phyloP scores from a whole-genome alignment of 164 flowering plant genomes.

The Tetracentron sinense region DNA sequence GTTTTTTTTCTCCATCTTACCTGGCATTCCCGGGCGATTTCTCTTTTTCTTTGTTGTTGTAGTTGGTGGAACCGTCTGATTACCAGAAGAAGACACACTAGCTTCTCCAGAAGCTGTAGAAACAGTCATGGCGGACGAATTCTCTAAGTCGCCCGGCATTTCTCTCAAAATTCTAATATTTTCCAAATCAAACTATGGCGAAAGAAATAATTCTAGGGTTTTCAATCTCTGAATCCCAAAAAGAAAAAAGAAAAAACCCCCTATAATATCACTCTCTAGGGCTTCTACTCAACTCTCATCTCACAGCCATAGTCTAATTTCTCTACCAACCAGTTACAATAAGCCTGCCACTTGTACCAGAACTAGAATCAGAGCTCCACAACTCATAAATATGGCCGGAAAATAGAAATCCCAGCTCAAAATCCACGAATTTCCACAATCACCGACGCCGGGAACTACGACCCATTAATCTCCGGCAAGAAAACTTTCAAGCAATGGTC shows the following conservation, averaged over 20 bases:
- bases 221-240: no score
- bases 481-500: neutral
- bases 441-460: neutral
- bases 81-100: slow-evolving; percentile 34
- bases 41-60: slow-evolving; percentile 52
- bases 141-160: slow-evolving; percentile 29
- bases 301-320: slow-evolving; percentile 1
- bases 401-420: no score
- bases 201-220: slow-evolving; percentile 1
- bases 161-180: neutral
- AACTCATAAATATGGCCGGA: no score
- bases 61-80: slow-evolving; percentile 18
- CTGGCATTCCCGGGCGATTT: slow-evolving; percentile 85
- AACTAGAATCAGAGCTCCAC: neutral
- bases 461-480: neutral
- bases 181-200: neutral
- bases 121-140: slow-evolving; percentile 35
- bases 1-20: slow-evolving; percentile 22
- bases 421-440: no score
- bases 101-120: slow-evolving; percentile 52
- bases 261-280: neutral
- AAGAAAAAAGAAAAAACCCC: no score
- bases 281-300: neutral
- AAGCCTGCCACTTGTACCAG: neutral
- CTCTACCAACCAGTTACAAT: slow-evolving; percentile 1